Percentiles rank a stretch among this genome's conserved stretches.
Evolutionary conservation across 2,329 filamentous ascomycete species (phyloP).

Genomic region (Sarocladium oryzae): DNA sequence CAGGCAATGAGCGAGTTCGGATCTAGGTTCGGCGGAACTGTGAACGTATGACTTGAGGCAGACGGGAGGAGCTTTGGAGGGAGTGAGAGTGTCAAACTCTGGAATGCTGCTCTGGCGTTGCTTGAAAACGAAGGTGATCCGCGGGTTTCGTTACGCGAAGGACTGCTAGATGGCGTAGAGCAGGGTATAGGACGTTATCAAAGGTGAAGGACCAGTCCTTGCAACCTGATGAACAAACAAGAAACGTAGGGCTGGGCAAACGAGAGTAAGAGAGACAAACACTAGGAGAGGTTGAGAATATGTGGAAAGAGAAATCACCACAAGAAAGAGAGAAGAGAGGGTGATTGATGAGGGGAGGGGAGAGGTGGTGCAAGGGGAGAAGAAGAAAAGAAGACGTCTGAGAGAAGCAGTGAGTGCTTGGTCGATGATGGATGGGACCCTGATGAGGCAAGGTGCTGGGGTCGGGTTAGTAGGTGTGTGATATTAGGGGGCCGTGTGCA

Average conservation of each 20-base stretch:
- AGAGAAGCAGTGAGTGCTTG: no score
- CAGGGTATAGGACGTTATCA: neutral
- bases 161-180: neutral
- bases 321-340: slow-evolving; percentile 17
- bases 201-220: slow-evolving; percentile 9
- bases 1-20: neutral
- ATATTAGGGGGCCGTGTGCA: neutral
- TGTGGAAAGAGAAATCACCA: slow-evolving; percentile 11
- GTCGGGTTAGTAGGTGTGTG: neutral
- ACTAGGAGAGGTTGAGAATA: slow-evolving; percentile 9
- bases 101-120: neutral
- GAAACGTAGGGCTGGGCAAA: slow-evolving; percentile 2
- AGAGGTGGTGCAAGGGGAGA: no score
- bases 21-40: neutral
- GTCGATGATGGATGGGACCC: no score
- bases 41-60: no score
- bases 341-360: slow-evolving; percentile 10
- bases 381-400: slow-evolving; percentile 12
- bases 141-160: neutral
- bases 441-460: slow-evolving; percentile 1
- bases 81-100: slow-evolving; percentile 8
- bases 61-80: neutral
- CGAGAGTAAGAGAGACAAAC: slow-evolving; percentile 4
- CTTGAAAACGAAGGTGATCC: neutral
- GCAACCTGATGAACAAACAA: slow-evolving; percentile 5